Evolutionary conservation across 345 rosid genomes (phyloP), one percentile per base, ranked within the genome.

Genomic region (Aegle marmelos): DNA sequence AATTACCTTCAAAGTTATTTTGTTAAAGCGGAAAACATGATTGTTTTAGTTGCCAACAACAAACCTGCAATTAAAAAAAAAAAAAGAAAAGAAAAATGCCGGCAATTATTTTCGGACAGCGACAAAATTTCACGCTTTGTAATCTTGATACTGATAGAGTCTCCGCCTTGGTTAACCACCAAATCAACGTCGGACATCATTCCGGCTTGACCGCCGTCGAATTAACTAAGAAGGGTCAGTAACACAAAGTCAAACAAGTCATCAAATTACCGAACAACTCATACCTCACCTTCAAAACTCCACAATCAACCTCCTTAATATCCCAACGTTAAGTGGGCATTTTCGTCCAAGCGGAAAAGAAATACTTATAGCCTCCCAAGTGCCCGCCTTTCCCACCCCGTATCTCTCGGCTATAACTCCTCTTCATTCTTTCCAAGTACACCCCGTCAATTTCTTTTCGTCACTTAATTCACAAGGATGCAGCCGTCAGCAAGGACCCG

Each of bases 401-500:
- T 57, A 56, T 78, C 7, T 48, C 48, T 63, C 64, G 14, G 83
- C 58, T 79, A 65, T 61, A 56, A 73, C 79, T 75, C 22, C 75
- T 27, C 76, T 53, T 17, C 57, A 5, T 17, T 45, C 50, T 45
- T 10, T 41, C 48, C 48, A 2, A 16, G 6, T 13, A 50, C 21
- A 9, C 69, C 19, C 62, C n/a, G n/a, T 30, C 28, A 66, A 11
- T 3, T 53, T 31, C 33, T 53, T 5, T 78, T 19, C 65, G 39
- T 60, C 79, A 64, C 70, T 66, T 62, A 33, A 33, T 78, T 17
- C 79, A 31, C 72, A 48, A 56, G 58, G 81, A 92, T 95, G 99
- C 89, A 88, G 99, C 87, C 83, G 70, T 72, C 98, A 63, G 65
- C 90, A 67, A 93, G 86, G 86, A 79, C 68, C 60, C 97, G 98